phyloP scores from a whole-genome alignment of 75 land plant genomes.

The Cupressus sempervirens region DNA sequence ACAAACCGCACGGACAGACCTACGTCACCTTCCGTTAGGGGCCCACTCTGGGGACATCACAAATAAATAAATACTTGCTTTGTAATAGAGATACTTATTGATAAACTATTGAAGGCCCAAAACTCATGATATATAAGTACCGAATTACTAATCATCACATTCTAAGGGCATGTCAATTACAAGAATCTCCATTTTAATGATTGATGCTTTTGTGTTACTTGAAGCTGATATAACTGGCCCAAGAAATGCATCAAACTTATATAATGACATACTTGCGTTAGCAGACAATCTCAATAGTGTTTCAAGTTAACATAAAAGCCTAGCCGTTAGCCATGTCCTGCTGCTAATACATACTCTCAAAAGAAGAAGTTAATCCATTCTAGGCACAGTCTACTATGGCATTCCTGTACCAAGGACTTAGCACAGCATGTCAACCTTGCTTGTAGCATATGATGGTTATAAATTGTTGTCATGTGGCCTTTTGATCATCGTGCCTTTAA shows the following conservation, averaged over 20 bases:
- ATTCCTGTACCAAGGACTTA: neutral
- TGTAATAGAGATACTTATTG: neutral
- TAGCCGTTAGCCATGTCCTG: neutral
- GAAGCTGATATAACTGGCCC: neutral
- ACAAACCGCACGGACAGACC: too few species aligned
- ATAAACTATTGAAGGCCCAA: neutral
- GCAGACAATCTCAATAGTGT: neutral
- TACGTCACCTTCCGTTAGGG: too few species aligned
- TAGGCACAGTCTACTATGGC: neutral
- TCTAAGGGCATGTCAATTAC: neutral
- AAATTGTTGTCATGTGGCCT: neutral
- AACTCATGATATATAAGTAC: neutral
- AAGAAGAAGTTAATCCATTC: neutral
- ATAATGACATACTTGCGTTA: neutral
- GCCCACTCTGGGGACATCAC: too few species aligned
- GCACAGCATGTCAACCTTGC: too few species aligned
- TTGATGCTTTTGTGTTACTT: neutral
- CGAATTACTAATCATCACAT: neutral
- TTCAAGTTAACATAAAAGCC: too few species aligned
- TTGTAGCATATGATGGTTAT: neutral
- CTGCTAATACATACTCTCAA: neutral
- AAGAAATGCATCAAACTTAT: neutral
- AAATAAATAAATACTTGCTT: neutral
- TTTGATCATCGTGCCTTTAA: neutral
- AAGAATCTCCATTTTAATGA: neutral